Evolutionary conservation across 2,329 filamentous ascomycete genomes (phyloP), one percentile per base, ranked within the genome.

Genomic region (Scleromitrula shiraiana): DNA sequence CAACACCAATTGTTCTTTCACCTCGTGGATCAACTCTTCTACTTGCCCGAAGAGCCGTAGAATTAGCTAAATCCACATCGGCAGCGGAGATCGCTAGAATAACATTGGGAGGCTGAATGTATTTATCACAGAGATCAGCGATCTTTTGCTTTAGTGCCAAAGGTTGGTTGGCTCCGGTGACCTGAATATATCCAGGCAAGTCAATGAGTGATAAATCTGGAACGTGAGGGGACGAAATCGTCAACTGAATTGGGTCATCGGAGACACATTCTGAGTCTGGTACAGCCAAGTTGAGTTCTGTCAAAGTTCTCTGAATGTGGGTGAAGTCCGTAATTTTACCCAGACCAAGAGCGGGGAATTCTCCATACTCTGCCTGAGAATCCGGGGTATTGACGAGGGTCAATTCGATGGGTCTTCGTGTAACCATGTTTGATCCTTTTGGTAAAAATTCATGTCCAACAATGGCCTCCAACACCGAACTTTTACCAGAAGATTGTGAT

Each of bases 351-450:
- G 94, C 88, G 1, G 93, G 90, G 57, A 98, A 98, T 65, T 98
- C 93, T 63, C 90, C 93, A 65, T 95, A 98, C 64, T 98, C 93
- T 2, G 85, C 80, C 37, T 82, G 78, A 1, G 88, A 83, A 49
- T 89, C 84, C 0, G 91, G 91, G 0, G 91, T 97, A 67, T 98
- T 97, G 67, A 98, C 83, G 5, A 98, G 77, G 0, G 93, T 98
- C 48, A 98, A 75, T 68, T 98, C 93, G 63, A 98, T 98, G 0
- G 93, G 93, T 51, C 93, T 77, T 33, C 94, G 78, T 7, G 93
- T 98, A 41, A 98, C 93, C 93, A 98, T 98, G 62, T 98, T 98
- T 35, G 83, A 83, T n/a, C 93, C 93, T 67, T 98, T 98, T 5
- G 93, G 94, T 38, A 98, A 70, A 58, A 98, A 98, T 60, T 98